Base-by-base conservation (phyloP, 176 grass and related monocot genomes). In the Carex parvula region DNA sequence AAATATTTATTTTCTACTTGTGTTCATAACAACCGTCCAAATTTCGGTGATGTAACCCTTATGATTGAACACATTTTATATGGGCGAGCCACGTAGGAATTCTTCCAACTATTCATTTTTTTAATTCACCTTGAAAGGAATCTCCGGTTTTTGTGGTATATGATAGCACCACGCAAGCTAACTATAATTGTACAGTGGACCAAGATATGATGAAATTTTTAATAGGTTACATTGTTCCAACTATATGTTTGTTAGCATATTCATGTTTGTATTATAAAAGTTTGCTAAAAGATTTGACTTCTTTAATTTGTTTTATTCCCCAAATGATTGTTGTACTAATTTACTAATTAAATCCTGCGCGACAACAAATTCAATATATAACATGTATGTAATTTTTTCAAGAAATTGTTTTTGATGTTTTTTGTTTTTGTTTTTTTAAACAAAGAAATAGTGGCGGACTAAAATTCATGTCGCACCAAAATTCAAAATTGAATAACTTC, bases 171-270 rank as follows among this genome's bases (percentile, higher is more conserved):
- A 42, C 14, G 16, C 35, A 35, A 46, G 14, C 79, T 41, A 81
- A 60, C 79, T 64, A 48, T 64, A 50, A 80, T 60, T 58, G 41
- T 81, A 64, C 13, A 50, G 60, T 81, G 59, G 59, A 24, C 61
- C 59, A 76, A 18, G 3, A 21, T 16, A 50, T 61, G 8, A 50
- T 10, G 10, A 50, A 50, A 13, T 22, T 65, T 64, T 18, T 8
- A 81, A 41, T 17, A 41, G 77, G 17, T n/a, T 59, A 22, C n/a
- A 37, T 39, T 39, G 15, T 69, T 46, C n/a, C 70, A 53, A 53
- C 9, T 52, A 4, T 24, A 14, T 17, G 18, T 7, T 65, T 65
- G 15, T 24, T 76, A 76, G 72, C 12, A 54, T 29, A 30, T 55
- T n/a, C 20, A 75, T 74, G 41, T 52, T 74, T 74, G 42, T 26